These are phyloP conservation scores for Salix dunnii DNA, from an alignment of 345 rosid genomes.

Conservation along the genomic window DNA sequence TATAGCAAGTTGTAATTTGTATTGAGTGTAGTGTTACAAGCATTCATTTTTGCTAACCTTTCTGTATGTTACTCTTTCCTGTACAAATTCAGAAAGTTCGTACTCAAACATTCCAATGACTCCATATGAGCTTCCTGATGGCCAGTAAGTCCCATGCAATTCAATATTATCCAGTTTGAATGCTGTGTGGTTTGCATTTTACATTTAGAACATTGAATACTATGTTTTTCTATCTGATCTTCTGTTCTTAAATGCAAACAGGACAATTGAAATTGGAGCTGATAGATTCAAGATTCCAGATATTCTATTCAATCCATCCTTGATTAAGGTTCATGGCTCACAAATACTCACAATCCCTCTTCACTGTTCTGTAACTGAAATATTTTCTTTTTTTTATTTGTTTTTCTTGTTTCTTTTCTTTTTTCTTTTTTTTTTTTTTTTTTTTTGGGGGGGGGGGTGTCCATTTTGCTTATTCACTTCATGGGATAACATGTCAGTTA, in stretches of 20 bases:
- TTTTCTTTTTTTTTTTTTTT: not conserved
- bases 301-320: constrained; percentile 83
- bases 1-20: not conserved
- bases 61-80: not conserved
- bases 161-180: not conserved
- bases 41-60: not conserved
- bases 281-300: constrained; percentile 97
- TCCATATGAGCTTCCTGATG: constrained; percentile 98
- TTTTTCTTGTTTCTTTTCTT: not conserved
- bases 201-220: not conserved
- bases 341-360: not conserved
- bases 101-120: constrained; percentile 98
- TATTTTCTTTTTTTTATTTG: too few relatives aligned
- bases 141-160: constrained; percentile 69
- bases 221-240: not conserved
- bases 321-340: constrained; percentile 59
- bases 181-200: constrained; percentile 1
- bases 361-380: not conserved
- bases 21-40: not conserved
- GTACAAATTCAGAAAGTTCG: constrained; percentile 52
- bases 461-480: not conserved
- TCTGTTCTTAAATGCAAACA: constrained; percentile 27
- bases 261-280: constrained; percentile 96
- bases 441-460: not conserved
- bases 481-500: not conserved